A percentile compares a stretch with the other conserved stretches of the same genome.
Evolutionary conservation across 129 eudicot species (phyloP).

Genomic region (Pulicaria dysenterica): DNA sequence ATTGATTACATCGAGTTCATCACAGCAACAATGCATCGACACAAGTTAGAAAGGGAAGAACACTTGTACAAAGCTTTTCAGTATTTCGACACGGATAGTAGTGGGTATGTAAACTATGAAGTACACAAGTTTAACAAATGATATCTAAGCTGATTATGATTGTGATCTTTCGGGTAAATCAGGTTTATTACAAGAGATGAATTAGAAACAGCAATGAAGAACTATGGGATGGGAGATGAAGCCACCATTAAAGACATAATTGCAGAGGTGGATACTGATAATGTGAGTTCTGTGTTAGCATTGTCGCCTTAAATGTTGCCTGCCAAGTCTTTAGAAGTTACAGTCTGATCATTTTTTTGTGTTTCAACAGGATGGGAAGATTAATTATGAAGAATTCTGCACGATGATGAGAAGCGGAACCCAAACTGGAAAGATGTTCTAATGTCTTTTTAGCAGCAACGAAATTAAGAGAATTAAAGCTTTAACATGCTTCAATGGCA

Average conservation of each 20-base stretch:
- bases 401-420: slow-evolving; percentile 82
- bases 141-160: not conserved
- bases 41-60: slow-evolving; percentile 83
- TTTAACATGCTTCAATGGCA: slow-evolving; percentile 16
- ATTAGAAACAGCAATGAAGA: slow-evolving; percentile 79
- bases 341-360: not conserved
- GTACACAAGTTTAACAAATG: slow-evolving; percentile 8
- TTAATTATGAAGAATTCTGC: slow-evolving; percentile 68
- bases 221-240: slow-evolving; percentile 84
- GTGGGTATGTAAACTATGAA: slow-evolving; percentile 61
- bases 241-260: slow-evolving; percentile 79
- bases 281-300: slow-evolving; percentile 50
- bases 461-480: slow-evolving; percentile 9
- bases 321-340: not conserved
- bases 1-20: slow-evolving; percentile 88
- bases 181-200: slow-evolving; percentile 92
- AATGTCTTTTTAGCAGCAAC: slow-evolving; percentile 18
- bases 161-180: not conserved
- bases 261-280: slow-evolving; percentile 89
- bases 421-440: slow-evolving; percentile 58
- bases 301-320: not conserved
- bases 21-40: slow-evolving; percentile 95
- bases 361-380: slow-evolving; percentile 74
- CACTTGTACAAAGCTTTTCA: slow-evolving; percentile 82
- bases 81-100: slow-evolving; percentile 73